Percentiles rank a stretch among this genome's conserved stretches.
These are phyloP conservation scores for Xylaria digitata DNA, from an alignment of 2,329 filamentous ascomycete genomes.

Conservation along the genomic window DNA sequence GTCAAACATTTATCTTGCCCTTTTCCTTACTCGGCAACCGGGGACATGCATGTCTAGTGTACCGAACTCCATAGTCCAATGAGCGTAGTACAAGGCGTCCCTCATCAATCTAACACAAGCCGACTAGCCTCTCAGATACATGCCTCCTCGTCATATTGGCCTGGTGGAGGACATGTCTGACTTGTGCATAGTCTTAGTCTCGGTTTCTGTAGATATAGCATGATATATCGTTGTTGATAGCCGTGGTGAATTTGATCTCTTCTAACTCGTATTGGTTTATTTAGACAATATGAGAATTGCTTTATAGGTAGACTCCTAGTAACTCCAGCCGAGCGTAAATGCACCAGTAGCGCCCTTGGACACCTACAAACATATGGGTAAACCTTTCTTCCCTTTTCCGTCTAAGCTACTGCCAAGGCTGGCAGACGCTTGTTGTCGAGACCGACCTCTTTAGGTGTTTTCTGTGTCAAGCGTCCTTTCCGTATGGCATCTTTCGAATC, in stretches of 20 bases:
- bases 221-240: not conserved
- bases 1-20: constrained; percentile 1
- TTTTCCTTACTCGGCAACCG: constrained; percentile 12
- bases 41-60: constrained; percentile 29
- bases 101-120: constrained; percentile 22
- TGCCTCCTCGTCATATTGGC: constrained; percentile 20
- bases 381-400: constrained; percentile 3
- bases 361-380: constrained; percentile 5
- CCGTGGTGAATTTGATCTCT: constrained; percentile 1
- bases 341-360: constrained; percentile 12
- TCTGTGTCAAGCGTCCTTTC: constrained; percentile 61
- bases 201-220: not conserved
- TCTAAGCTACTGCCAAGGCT: constrained; percentile 44
- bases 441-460: constrained; percentile 50
- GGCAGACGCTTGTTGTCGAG: constrained; percentile 43
- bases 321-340: constrained; percentile 37
- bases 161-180: constrained; percentile 21
- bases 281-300: constrained; percentile 8
- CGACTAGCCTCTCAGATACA: constrained; percentile 33
- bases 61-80: constrained; percentile 8
- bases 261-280: constrained; percentile 15
- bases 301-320: constrained; percentile 21
- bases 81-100: constrained; percentile 24
- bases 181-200: constrained; percentile 13
- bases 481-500: constrained; percentile 73